Conservation (phyloP, 805 yeast genomes). For the Saccharomycopsis oosterbeekiorum region DNA sequence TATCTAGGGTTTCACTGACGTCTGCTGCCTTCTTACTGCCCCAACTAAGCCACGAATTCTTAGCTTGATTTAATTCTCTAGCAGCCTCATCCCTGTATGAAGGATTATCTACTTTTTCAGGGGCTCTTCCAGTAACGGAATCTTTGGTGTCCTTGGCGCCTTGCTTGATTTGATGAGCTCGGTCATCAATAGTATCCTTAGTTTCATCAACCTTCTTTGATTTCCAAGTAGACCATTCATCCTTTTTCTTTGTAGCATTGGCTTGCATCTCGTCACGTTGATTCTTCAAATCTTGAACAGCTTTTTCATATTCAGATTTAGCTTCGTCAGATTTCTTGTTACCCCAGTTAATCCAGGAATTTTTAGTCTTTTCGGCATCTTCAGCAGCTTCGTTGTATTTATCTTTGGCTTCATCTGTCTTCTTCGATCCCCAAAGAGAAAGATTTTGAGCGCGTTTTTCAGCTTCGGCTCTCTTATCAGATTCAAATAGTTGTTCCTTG, state of each 20-base stretch:
- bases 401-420: constrained; percentile 4
- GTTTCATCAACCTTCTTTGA: constrained; percentile 12
- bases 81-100: constrained; percentile 2
- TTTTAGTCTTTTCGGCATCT: constrained; percentile 28
- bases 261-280: constrained; percentile 19
- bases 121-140: not conserved
- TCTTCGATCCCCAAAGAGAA: constrained; percentile 22
- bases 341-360: constrained; percentile 25
- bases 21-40: constrained; percentile 17
- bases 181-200: constrained; percentile 10
- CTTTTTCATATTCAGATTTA: constrained; percentile 21
- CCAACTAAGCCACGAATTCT: constrained; percentile 31
- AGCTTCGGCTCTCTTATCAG: constrained; percentile 20
- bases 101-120: not conserved
- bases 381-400: constrained; percentile 10
- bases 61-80: constrained; percentile 14
- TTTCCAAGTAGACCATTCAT: constrained; percentile 29
- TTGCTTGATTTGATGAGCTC: constrained; percentile 7
- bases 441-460: constrained; percentile 18
- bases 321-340: constrained; percentile 23
- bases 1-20: constrained; percentile 12
- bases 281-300: constrained; percentile 20
- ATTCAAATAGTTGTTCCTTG: constrained; percentile 13
- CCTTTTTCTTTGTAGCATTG: constrained; percentile 21
- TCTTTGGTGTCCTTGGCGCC: constrained; percentile 2